These are phyloP conservation scores for Elsinoe perseae DNA, from an alignment of 2,329 filamentous ascomycete genomes.

Conservation along the genomic window DNA sequence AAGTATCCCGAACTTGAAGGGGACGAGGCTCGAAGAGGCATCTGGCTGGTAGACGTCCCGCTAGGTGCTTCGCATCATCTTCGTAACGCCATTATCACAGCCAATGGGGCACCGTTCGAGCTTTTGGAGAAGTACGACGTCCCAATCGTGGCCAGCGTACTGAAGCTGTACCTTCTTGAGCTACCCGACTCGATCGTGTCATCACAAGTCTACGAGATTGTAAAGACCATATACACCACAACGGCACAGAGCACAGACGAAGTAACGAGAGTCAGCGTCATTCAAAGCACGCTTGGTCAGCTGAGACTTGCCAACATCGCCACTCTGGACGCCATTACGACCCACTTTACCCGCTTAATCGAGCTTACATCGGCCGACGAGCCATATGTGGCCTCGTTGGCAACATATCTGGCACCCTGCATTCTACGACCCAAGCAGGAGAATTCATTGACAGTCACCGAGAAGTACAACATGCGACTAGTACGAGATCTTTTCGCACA, in stretches of 20 bases:
- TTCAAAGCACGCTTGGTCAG: slow-evolving; percentile 93
- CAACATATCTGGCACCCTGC: slow-evolving; percentile 69
- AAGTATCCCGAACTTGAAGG: slow-evolving; percentile 95
- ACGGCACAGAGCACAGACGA: slow-evolving; percentile 69
- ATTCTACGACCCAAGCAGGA: slow-evolving; percentile 80
- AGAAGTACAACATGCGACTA: slow-evolving; percentile 84
- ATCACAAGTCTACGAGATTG: slow-evolving; percentile 96
- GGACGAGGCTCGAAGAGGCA: slow-evolving; percentile 81
- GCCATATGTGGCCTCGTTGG: slow-evolving; percentile 66
- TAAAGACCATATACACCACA: slow-evolving; percentile 91
- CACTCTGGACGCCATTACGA: slow-evolving; percentile 95
- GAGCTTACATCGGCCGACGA: slow-evolving; percentile 96
- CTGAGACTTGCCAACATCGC: slow-evolving; percentile 95
- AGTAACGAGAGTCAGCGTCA: slow-evolving; percentile 72
- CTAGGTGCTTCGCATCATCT: slow-evolving; percentile 77
- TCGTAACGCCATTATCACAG: slow-evolving; percentile 75
- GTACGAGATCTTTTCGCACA: slow-evolving; percentile 86
- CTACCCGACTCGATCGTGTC: slow-evolving; percentile 97
- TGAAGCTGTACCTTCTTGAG: slow-evolving; percentile 92
- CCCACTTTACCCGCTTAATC: slow-evolving; percentile 93
- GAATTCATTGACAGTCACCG: slow-evolving; percentile 87
- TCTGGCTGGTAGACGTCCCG: slow-evolving; percentile 92
- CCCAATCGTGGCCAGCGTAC: slow-evolving; percentile 80
- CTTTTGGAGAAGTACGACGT: slow-evolving; percentile 83
- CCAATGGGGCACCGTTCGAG: slow-evolving; percentile 68